These are phyloP conservation scores for Tetrastigma voinierianum DNA, from an alignment of 164 flowering plant species.

Conservation along the genomic window DNA sequence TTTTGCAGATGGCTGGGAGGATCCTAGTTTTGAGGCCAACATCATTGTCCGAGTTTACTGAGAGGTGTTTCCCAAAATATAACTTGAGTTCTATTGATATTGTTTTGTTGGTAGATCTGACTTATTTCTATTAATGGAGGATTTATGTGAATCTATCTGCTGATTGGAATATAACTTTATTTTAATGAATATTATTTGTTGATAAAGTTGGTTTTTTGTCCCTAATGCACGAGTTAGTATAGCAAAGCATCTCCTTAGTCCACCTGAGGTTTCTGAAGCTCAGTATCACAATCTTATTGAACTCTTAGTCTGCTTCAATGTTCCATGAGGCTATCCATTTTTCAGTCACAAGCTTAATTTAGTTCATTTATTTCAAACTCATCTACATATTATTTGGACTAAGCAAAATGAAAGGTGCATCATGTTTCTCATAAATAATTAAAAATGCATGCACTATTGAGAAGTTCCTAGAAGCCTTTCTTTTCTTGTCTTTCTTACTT, in stretches of 20 bases:
- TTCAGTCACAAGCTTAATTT: neutral
- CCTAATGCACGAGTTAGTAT: neutral
- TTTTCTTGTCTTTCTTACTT: constrained; percentile 1
- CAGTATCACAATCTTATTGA: neutral
- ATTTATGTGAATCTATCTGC: neutral
- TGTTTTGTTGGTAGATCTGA: neutral
- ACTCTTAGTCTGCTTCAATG: neutral
- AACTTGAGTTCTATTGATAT: neutral
- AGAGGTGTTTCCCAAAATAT: constrained; percentile 41
- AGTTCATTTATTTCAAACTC: neutral
- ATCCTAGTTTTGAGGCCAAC: constrained; percentile 77
- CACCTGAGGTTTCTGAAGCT: neutral
- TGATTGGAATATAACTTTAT: neutral
- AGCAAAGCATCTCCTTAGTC: neutral
- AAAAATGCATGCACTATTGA: neutral
- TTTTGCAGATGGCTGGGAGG: constrained; percentile 80
- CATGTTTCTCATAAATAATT: neutral
- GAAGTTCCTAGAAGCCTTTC: neutral
- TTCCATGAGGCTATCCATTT: neutral
- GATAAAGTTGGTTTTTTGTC: neutral
- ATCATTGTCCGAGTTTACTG: constrained; percentile 69
- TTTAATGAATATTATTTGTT: neutral
- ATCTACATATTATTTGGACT: neutral
- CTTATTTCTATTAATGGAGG: neutral
- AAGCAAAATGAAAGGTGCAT: neutral